Base-by-base conservation (phyloP, 139 green algal species). In the Medakamo hakoo region DNA sequence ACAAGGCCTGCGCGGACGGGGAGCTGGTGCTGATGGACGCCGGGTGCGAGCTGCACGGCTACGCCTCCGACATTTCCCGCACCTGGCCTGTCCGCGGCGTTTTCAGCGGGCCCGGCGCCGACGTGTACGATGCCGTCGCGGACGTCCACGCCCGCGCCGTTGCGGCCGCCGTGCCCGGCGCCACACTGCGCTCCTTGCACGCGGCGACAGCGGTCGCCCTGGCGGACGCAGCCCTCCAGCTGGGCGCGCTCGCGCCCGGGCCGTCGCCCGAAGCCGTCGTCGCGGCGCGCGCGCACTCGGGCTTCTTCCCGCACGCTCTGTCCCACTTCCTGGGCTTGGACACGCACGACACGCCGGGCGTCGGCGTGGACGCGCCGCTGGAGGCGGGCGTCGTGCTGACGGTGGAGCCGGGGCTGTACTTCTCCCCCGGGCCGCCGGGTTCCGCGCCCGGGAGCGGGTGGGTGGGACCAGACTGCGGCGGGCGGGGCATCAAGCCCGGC, bases 1-100 rank as follows among this genome's bases (percentile, higher is more conserved):
- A 95, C 72, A 89, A 90, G 78, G 73, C 76, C 26, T 49, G 92
- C 25, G 22, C 55, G 14, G 76, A 64, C 2, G 76, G 74, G 16
- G 52, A 91, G 55, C 5, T 92, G 59, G 30, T 96, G 66, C 77
- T 95, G 28, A 89, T 96, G 82, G 90, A 97, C 63, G 90, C 86
- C 5, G 90, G 90, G 14, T 94, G 83, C 58, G 90, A 97, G 78
- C 65, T 78, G 30, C 77, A 85, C 29, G 88, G 90, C 49, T 96
- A 95, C 63, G 76, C 65, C 27, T 79, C 56, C 22, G 90, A 97
- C 63, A 78, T 97, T 16, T 95, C 90, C 0, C 82, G 90, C 55
- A 90, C 83, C 2, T 97, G 90, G 90, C 89, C 90, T 3, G 73
- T 83, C 29, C 59, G 57, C 14, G 72, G 66, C 9, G 49, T 16